Conservation (phyloP, 352 stramenopile species). For the Peronosclerospora sorghi region DNA sequence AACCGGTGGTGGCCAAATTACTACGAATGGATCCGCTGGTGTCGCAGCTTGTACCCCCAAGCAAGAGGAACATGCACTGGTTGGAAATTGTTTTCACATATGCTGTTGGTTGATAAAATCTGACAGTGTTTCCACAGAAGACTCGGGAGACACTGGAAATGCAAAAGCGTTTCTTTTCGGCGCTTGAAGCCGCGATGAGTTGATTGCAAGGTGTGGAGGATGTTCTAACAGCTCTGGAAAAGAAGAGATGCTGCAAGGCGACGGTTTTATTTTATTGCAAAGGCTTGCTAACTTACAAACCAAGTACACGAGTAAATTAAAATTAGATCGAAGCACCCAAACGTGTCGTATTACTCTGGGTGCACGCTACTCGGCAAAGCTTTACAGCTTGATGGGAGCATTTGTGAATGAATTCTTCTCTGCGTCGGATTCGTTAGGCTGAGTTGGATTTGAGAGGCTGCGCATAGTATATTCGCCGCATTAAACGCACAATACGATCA, state of each 20-base stretch:
- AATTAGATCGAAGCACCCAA: slow-evolving; percentile 7
- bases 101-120: slow-evolving; percentile 3
- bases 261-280: too few species aligned
- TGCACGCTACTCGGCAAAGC: background rate
- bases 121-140: slow-evolving; percentile 21
- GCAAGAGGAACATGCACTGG: slow-evolving; percentile 34
- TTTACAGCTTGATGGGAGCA: slow-evolving; percentile 30
- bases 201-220: slow-evolving; percentile 4
- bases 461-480: slow-evolving; percentile 49
- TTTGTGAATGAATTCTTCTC: slow-evolving; percentile 22
- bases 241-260: too few species aligned
- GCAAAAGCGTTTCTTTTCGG: slow-evolving; percentile 56
- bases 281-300: background rate
- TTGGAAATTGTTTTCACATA: background rate
- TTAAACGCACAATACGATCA: slow-evolving; percentile 42
- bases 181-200: slow-evolving; percentile 37
- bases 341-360: too few species aligned
- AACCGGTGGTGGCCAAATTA: slow-evolving; percentile 4
- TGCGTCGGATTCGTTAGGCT: background rate
- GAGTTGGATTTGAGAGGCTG: slow-evolving; percentile 12
- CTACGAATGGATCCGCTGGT: slow-evolving; percentile 3
- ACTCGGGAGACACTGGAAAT: slow-evolving; percentile 35
- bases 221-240: background rate
- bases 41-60: slow-evolving; percentile 8
- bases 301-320: slow-evolving; percentile 23